These are phyloP conservation scores for Metschnikowia kunwiensis DNA, from an alignment of 805 yeast species.

Conservation along the genomic window DNA sequence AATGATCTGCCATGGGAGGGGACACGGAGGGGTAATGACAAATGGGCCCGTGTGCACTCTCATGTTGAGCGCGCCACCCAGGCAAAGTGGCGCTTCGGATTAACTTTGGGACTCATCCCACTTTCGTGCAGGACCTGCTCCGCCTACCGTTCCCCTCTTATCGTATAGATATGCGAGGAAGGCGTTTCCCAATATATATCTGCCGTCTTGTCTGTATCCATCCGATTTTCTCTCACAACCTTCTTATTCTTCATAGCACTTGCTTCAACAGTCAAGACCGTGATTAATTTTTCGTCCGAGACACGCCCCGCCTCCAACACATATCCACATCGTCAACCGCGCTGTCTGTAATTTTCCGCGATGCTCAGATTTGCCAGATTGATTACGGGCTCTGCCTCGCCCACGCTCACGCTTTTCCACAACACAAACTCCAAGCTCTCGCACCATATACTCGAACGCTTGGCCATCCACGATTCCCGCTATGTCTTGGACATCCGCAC, in stretches of 20 bases:
- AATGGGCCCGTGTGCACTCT: constrained; percentile 5
- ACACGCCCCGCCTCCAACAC: neutral
- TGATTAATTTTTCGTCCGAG: neutral
- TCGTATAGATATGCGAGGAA: constrained; percentile 12
- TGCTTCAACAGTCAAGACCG: too few relatives aligned
- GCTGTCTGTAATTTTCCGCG: constrained; percentile 4
- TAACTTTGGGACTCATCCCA: constrained; percentile 9
- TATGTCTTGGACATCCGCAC: constrained; percentile 21
- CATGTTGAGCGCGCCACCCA: constrained; percentile 11
- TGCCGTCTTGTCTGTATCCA: neutral
- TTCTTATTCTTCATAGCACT: too few relatives aligned
- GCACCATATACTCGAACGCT: constrained; percentile 25
- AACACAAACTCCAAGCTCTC: constrained; percentile 27
- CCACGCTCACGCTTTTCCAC: constrained; percentile 30
- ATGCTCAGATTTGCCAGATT: constrained; percentile 20
- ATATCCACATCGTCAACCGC: too few relatives aligned
- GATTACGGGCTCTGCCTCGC: constrained; percentile 14
- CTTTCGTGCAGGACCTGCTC: constrained; percentile 11
- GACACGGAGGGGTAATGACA: constrained; percentile 13
- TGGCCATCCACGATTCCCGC: constrained; percentile 21
- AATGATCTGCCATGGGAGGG: constrained; percentile 1
- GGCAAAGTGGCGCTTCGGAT: constrained; percentile 8
- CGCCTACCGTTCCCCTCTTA: constrained; percentile 16
- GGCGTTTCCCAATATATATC: constrained; percentile 3
- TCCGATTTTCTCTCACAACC: too few relatives aligned